Base-by-base conservation (phyloP, 306 rosid species). In the Ochetophila trinervis region DNA sequence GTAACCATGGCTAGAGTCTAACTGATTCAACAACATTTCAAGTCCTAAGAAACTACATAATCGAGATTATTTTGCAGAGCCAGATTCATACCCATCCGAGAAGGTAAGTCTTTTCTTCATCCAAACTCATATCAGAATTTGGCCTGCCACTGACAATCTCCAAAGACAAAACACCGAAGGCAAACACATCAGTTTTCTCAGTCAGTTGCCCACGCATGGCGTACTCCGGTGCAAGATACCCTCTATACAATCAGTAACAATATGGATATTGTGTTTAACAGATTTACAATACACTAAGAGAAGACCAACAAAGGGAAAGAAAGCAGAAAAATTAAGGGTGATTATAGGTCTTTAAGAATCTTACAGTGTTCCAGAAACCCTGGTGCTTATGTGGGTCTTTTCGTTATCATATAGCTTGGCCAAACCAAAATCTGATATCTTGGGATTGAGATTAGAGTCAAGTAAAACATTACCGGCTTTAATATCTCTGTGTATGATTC, bases 171-270 rank as follows among this genome's bases (percentile, higher is more conserved):
- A 89, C 90, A 13, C 96, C 90, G 60, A 89, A 86, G 45, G 92
- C 84, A 75, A 89, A 89, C 24, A 86, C 88, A 57, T 86, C 86
- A 1, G 84, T 89, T 76, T 89, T 89, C 80, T 82, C 90, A 0
- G 88, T 89, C 14, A 86, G 87, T 78, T 78, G 87, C 54, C 96
- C 92, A 21, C 85, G 85, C 92, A 88, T 76, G 64, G 96, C 91
- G 51, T 82, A 88, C 57, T 86, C 88, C 19, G 88, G 92, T 67
- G 88, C 90, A 80, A 86, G 88, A 67, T 86, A 88, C 64, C 90
- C 96, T 24, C 92, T 88, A n/a, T n/a, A 59, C 61, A 27, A 84
- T 45, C 48, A 62, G 7, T 19, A 68, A 34, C 36, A 57, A 76
- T 22, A 48, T 32, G 62, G 44, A 27, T 27, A 27, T 27, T 27